phyloP scores from a whole-genome alignment of 768 basidiomycete genomes.

The Kwoniella dejecticola region DNA sequence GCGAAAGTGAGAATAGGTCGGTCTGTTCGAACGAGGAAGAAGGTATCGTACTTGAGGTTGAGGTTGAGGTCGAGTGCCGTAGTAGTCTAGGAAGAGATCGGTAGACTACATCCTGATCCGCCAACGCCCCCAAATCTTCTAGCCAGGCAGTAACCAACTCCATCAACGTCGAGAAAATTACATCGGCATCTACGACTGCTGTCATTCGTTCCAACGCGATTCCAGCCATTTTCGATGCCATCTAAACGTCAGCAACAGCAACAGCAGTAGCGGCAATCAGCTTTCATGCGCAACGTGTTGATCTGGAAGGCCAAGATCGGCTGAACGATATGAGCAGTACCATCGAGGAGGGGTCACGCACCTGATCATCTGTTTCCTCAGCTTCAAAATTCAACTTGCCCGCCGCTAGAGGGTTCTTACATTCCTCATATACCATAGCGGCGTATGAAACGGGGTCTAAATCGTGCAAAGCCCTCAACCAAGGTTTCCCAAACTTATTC shows the following conservation, averaged over 20 bases:
- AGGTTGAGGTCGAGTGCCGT: no score
- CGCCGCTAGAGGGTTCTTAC: slow-evolving; percentile 23
- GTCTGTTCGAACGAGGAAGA: slow-evolving; percentile 4
- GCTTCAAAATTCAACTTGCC: not conserved
- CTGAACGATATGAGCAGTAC: no score
- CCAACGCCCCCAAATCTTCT: slow-evolving; percentile 41
- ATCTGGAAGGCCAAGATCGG: no score
- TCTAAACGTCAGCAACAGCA: not conserved
- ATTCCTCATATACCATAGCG: slow-evolving; percentile 40
- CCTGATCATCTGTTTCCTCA: slow-evolving; percentile 18
- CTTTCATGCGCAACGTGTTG: not conserved
- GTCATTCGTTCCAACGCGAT: slow-evolving; percentile 37
- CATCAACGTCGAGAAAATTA: slow-evolving; percentile 28
- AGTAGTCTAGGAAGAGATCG: slow-evolving; percentile 37
- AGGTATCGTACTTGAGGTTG: not conserved
- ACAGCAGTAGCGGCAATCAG: not conserved
- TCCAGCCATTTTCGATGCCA: slow-evolving; percentile 29
- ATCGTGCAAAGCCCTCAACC: slow-evolving; percentile 71
- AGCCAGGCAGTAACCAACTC: slow-evolving; percentile 41
- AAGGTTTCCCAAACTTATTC: slow-evolving; percentile 64
- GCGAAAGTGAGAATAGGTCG: slow-evolving; percentile 22
- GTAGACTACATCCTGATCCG: slow-evolving; percentile 31
- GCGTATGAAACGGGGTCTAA: slow-evolving; percentile 61
- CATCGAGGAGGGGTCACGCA: not conserved
- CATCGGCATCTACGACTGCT: slow-evolving; percentile 27